Base-by-base conservation (phyloP, 2,329 filamentous ascomycete species). In the Didymella pinodella region DNA sequence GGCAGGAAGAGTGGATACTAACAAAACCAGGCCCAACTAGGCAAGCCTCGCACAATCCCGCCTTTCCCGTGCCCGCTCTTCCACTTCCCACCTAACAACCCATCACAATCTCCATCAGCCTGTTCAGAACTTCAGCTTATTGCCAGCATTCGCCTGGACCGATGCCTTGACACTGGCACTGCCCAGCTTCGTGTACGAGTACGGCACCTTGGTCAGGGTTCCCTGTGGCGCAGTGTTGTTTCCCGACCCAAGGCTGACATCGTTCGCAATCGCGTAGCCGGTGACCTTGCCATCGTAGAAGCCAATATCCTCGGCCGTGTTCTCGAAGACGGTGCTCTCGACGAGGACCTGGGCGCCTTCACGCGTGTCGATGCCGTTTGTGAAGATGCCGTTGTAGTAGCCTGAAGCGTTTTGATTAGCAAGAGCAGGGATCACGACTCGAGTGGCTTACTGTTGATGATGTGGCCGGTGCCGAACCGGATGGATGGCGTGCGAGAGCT, bases 391-490 rank as follows among this genome's bases (percentile, higher is more conserved):
- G 62, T 73, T 75, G 72, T 79, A 80, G 69, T 73, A 55, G 46
- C 46, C 53, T 55, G 28, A 18, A 18, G 18, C 18, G 18, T 18
- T 18, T 18, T 18, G 22, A 8, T 28, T 11, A 29, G 6, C 16
- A 18, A 20, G 16, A 6, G 4, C 11, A 22, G n/a, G 38, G 6
- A 6, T 11, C 4, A 7, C 11, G 40, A 36, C 1, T 36, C 16
- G 7, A 2, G 32, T 6, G 7, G 43, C 45, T 14, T 25, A 45
- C 53, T 81, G 80, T 85, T 87, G 79, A 83, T 85, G 65, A 85
- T 72, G 76, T 90, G 88, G 10, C 79, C 86, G 38, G 85, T 89
- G 26, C 88, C 88, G 77, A 90, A 90, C 65, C 88, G 86, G 72
- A 89, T 71, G 2, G 83, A 85, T 4, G 88, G 88, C 0, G 77